phyloP scores from a whole-genome alignment of 352 stramenopile species.

The Globisporangium acanthophoron region DNA sequence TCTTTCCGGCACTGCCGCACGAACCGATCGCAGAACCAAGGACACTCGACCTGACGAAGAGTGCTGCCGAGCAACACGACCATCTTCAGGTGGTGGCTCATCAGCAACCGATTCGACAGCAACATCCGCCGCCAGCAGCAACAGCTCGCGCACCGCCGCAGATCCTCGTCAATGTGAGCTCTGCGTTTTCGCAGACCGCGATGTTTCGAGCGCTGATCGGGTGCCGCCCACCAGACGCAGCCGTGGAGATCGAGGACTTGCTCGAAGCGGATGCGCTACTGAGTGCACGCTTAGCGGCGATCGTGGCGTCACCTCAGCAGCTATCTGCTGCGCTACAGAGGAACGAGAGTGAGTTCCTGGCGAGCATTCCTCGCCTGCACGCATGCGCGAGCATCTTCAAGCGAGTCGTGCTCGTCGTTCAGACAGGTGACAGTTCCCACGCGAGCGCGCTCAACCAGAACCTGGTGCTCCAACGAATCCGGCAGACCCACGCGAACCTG shows the following conservation, averaged over 20 bases:
- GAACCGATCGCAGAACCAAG: not conserved
- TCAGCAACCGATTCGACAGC: not conserved
- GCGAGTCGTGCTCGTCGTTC: slow-evolving; percentile 38
- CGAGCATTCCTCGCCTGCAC: slow-evolving; percentile 22
- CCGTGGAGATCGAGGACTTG: slow-evolving; percentile 30
- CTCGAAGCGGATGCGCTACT: slow-evolving; percentile 46
- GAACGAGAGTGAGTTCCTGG: slow-evolving; percentile 18
- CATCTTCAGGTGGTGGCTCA: not conserved
- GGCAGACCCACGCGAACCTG: slow-evolving; percentile 23
- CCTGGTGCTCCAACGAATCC: slow-evolving; percentile 18
- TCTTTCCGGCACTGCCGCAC: slow-evolving; percentile 6
- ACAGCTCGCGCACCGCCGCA: not conserved
- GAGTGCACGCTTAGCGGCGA: slow-evolving; percentile 28
- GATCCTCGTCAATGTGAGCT: slow-evolving; percentile 24
- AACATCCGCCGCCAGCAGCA: not conserved
- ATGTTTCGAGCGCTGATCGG: slow-evolving; percentile 19
- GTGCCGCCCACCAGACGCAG: slow-evolving; percentile 10
- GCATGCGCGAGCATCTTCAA: slow-evolving; percentile 42
- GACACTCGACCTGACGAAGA: slow-evolving; percentile 1
- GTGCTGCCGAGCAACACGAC: not conserved
- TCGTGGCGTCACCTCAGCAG: slow-evolving; percentile 19
- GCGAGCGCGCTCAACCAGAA: slow-evolving; percentile 1
- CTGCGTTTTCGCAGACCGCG: slow-evolving; percentile 22
- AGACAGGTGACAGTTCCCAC: slow-evolving; percentile 6
- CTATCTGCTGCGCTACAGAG: slow-evolving; percentile 16